Base-by-base conservation (phyloP, 495 filamentous ascomycete genomes). In the Aspergillus carlsbadensis region DNA sequence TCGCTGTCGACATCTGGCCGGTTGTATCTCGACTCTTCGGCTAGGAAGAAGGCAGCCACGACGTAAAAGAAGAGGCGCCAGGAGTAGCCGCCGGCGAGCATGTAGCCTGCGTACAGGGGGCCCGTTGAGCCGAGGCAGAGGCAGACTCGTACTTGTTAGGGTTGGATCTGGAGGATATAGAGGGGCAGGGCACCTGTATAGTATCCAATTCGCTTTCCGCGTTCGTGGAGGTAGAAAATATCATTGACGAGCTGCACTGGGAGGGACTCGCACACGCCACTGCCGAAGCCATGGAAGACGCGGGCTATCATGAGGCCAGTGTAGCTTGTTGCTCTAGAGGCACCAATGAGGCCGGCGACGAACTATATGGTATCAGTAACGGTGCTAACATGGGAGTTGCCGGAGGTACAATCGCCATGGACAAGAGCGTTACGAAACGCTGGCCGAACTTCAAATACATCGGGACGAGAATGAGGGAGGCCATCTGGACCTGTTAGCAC, bases 61-160 rank as follows among this genome's bases (percentile, higher is more conserved):
- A 87, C 84, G 64, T 85, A 87, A 70, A 87, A 87, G 71, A 82
- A 85, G 1, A 87, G 73, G 14, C 78, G 68, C 84, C 84, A 87
- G 0, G 80, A 81, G 59, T 84, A 80, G 1, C 83, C 84, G 8
- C 78, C 83, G 1, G 77, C 75, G 4, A 87, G 78, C 79, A 87
- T 86, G 67, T 86, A 87, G 0, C 83, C 81, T 3, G 83, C 82
- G 34, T 80, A 84, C 0, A 87, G 66, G 0, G 82, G 78, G 4
- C 83, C 82, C 13, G 81, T 83, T 0, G 81, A 69, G 10, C 83
- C 83, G 24, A 84, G 71, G 60, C 83, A 86, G 33, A 86, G 79
- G 54, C 78, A 81, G 13, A 85, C 83, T 56, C 5, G 17, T 22
- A 40, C 10, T 42, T 5, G 29, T 60, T 29, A 66, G 57, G 33